Evolutionary conservation across 1,284 basidiomycete species (phyloP), one percentile per base, ranked within the genome.

Genomic region (Porodaedalea pini): DNA sequence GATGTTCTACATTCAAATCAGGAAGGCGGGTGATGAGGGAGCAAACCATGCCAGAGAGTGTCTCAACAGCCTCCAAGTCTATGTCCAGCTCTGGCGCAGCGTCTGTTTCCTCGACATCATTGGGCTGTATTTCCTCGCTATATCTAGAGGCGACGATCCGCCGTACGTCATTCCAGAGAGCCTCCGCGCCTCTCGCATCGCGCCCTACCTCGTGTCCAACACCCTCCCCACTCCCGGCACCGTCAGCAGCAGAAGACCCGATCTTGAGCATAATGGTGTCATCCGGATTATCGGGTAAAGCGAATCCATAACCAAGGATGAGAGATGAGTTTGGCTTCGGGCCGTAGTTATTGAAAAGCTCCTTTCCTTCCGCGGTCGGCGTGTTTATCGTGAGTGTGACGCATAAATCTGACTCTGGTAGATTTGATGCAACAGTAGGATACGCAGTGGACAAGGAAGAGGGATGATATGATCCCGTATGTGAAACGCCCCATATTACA

Each of bases 281-380:
- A 65, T 94, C 90, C 0, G 88, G 88, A 65, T 95, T 94, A 27
- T 78, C 64, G 1, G 77, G 72, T 2, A 94, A 68, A 1, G 88
- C 82, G 70, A 96, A 97, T 1, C 93, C 93, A 67, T 95, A 96
- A 2, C 88, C 90, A 2, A 96, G 78, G 47, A 96, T 82, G 31
- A 96, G 79, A 68, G 94, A 90, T 23, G 91, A 80, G 69, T 94
- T 95, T 0, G 92, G 84, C 69, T 92, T 93, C 0, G 82, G 78
- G 0, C 90, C 91, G 66, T 92, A 92, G 67, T 94, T 95, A 72
- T 95, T 96, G 75, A 88, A 86, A n/a, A 94, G 73, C 69, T 96
- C 88, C 15, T 75, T 63, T 40, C 77, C 79, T 2, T 71, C 60
- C 0, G 62, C 61, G 1, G 75, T 71, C 0, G 75, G 43, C 1